Conservation (phyloP, 164 flowering plant species). For the Brasenia schreberi region DNA sequence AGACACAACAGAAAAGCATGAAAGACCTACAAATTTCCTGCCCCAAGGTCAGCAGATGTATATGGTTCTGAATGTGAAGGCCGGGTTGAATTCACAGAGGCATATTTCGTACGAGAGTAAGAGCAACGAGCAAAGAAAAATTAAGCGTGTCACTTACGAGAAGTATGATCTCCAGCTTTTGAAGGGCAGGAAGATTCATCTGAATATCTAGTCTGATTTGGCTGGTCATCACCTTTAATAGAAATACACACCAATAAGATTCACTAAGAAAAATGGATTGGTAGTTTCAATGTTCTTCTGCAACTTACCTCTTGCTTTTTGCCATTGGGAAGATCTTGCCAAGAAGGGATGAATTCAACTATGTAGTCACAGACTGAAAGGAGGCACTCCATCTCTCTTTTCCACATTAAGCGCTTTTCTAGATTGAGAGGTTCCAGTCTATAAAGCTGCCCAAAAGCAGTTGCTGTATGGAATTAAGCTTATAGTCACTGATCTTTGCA, state of each 20-base stretch:
- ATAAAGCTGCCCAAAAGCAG: slow-evolving; percentile 71
- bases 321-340: slow-evolving; percentile 37
- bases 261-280: not conserved
- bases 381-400: slow-evolving; percentile 81
- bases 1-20: too few species aligned
- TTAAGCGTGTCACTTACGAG: slow-evolving; percentile 32
- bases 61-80: too few species aligned
- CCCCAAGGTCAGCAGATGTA: not conserved
- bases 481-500: not conserved
- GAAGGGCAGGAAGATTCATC: slow-evolving; percentile 82
- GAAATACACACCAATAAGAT: not conserved
- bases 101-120: too few species aligned
- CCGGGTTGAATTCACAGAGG: too few species aligned
- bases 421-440: slow-evolving; percentile 63
- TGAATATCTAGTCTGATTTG: slow-evolving; percentile 69
- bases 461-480: slow-evolving; percentile 29
- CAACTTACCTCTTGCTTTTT: slow-evolving; percentile 45
- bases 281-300: not conserved
- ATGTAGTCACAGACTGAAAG: slow-evolving; percentile 86
- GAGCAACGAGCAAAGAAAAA: too few species aligned
- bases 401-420: slow-evolving; percentile 85
- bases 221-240: slow-evolving; percentile 62
- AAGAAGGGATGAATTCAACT: slow-evolving; percentile 48
- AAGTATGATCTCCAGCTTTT: slow-evolving; percentile 78
- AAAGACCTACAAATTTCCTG: not conserved